phyloP scores from a whole-genome alignment of 164 flowering plant species.

The Tetrastigma voinierianum region DNA sequence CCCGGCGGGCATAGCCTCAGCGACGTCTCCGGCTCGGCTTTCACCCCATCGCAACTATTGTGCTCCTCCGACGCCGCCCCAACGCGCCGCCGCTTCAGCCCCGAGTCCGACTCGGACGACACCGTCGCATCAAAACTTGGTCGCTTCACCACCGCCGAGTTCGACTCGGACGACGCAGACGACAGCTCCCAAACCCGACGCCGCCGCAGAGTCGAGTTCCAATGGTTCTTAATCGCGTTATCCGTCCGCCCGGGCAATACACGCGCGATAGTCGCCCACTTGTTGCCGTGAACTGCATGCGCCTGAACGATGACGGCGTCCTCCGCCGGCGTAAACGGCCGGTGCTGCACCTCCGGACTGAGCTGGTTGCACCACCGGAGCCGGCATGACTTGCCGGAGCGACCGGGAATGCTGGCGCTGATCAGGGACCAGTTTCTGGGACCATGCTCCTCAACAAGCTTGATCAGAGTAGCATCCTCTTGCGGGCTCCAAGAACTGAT shows the following conservation, averaged over 20 bases:
- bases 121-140: constrained; percentile 7
- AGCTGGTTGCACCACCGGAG: constrained; percentile 86
- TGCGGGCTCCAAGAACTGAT: constrained; percentile 67
- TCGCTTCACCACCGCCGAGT: constrained; percentile 12
- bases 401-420: constrained; percentile 56
- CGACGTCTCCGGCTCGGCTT: constrained; percentile 25
- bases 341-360: constrained; percentile 65
- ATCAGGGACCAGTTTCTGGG: constrained; percentile 67
- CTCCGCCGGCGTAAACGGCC: constrained; percentile 58
- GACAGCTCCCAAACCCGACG: constrained; percentile 18
- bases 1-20: constrained; percentile 59
- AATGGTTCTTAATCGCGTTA: constrained; percentile 76
- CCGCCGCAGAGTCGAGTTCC: constrained; percentile 63
- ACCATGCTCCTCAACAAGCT: constrained; percentile 60
- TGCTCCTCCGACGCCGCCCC: constrained; percentile 17
- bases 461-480: constrained; percentile 47
- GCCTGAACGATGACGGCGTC: constrained; percentile 53
- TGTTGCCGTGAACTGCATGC: constrained; percentile 62
- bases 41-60: constrained; percentile 3
- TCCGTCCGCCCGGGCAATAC: constrained; percentile 74
- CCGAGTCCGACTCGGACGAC: constrained; percentile 17
- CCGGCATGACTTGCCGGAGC: constrained; percentile 78
- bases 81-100: constrained; percentile 19
- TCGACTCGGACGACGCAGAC: constrained; percentile 24
- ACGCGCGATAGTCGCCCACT: constrained; percentile 78